Evolutionary conservation across 306 rosid genomes (phyloP), one percentile per base, ranked within the genome.

Genomic region (Lotus japonicus): DNA sequence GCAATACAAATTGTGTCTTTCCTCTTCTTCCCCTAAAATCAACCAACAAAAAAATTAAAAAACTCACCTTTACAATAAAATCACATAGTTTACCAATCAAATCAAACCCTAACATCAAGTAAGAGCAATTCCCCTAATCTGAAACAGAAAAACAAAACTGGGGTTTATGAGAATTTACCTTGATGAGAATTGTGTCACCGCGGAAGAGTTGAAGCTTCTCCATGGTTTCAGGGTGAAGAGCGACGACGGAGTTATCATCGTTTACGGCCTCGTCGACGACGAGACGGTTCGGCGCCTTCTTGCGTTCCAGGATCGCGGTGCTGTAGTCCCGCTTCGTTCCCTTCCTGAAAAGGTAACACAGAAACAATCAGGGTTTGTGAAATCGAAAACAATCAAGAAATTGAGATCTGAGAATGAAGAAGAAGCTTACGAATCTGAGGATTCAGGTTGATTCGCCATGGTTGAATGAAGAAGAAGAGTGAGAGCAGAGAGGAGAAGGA

Each of bases 131-230:
- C n/a, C n/a, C n/a, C 33, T 31, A 31, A 31, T 0, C 0, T 31
- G 7, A 21, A 21, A 31, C 7, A 31, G 36, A 31, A 31, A 31
- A 31, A 5, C 1, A 31, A 31, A 28, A 28, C 5, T 62, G 5
- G 3, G 2, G 5, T 21, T 5, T 64, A 31, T 31, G 26, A 21
- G 26, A 1, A 1, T 21, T 21, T 21, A 92, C 98, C 97, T 94
- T 94, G 48, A 94, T 85, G 72, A 94, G 68, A 75, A 94, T 88
- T 9, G 99, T 90, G 54, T 94, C 99, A 0, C 99, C 99, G 14
- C 97, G 88, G 46, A 94, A 94, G 17, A 94, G 89, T 61, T 88
- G 92, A n/a, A 94, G 95, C 83, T 88, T 90, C 77, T 94, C 99
- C 97, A 94, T 86, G 60, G 96, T 90, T 0, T 85, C 95, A 0